Base-by-base conservation (phyloP, 768 basidiomycete species). In the Multifurca ochricompacta region DNA sequence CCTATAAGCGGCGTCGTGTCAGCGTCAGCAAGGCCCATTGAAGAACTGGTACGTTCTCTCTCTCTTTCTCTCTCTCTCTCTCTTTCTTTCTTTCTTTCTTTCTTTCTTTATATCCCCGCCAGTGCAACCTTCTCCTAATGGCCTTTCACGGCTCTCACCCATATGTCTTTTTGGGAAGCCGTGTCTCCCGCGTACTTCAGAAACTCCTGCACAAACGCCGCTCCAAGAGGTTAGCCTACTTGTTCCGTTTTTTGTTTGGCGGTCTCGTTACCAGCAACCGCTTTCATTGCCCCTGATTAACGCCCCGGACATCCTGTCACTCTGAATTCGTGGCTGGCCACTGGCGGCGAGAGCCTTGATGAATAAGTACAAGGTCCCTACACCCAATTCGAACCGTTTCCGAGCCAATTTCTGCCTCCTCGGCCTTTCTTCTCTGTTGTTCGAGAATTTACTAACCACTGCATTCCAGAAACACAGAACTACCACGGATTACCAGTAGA, bases 91-190 rank as follows among this genome's bases (percentile, higher is more conserved):
- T n/a, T n/a, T n/a, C 11, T 14, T 32, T 53, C 19, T 21, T 43
- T 21, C 6, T 36, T 51, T 18, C 36, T 32, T 25, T 46, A 16
- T 37, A 30, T 16, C n/a, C 44, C 7, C 32, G 31, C n/a, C 37
- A 40, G 44, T 44, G 44, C 45, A 32, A 21, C 52, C 23, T 40
- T 23, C 36, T 31, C 36, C n/a, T 34, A 19, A 47, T 53, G 44
- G 11, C 45, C 45, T 18, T 47, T 37, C 37, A 14, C 47, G 39
- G 21, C 52, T 41, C 52, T 39, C 45, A 46, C 28, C 21, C 28
- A 53, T 41, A 34, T 34, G 43, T 32, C 0, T 41, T 45, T 9
- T 18, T 53, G 36, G 47, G 31, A 47, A 39, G 32, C 44, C 37
- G 44, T 25, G 21, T 42, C 21, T 39, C 45, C 30, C 30, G 52